Percentiles rank a stretch among this genome's conserved stretches.
Evolutionary conservation across 2,329 filamentous ascomycete genomes (phyloP).

Genomic region (Chaetomium sp.): DNA sequence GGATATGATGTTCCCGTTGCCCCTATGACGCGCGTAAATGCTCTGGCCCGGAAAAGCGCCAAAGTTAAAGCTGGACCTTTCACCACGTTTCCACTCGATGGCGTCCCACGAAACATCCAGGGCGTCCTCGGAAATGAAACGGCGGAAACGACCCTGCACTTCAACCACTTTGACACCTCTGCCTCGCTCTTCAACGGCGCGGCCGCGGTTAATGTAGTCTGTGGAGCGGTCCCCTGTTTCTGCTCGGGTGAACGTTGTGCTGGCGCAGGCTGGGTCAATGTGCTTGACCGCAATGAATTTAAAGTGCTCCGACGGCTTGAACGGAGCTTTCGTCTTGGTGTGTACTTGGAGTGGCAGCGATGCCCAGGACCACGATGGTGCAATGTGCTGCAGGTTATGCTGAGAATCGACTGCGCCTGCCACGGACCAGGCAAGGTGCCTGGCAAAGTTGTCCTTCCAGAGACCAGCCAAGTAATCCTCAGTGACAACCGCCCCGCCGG

Average conservation of each 20-base stretch:
- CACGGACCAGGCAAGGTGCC: conserved; percentile 35
- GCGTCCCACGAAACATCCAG: conserved; percentile 27
- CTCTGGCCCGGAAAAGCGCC: conserved; percentile 26
- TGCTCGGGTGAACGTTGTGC: not conserved
- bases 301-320: conserved; percentile 29
- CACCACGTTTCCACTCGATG: conserved; percentile 28
- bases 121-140: conserved; percentile 29
- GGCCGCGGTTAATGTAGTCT: conserved; percentile 23
- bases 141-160: conserved; percentile 32
- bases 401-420: conserved; percentile 25
- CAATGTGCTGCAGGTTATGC: conserved; percentile 30
- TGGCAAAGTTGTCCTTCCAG: conserved; percentile 35
- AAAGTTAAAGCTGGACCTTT: conserved; percentile 29
- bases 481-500: conserved; percentile 21
- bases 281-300: conserved; percentile 25
- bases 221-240: not conserved
- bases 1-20: conserved; percentile 31
- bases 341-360: conserved; percentile 33
- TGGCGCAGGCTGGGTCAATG: not conserved
- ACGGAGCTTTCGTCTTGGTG: conserved; percentile 26
- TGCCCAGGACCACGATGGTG: conserved; percentile 37
- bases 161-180: conserved; percentile 31
- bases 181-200: conserved; percentile 30
- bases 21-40: conserved; percentile 29
- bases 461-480: conserved; percentile 36